phyloP scores from a whole-genome alignment of 306 rosid species.

The Castanea mollissima region DNA sequence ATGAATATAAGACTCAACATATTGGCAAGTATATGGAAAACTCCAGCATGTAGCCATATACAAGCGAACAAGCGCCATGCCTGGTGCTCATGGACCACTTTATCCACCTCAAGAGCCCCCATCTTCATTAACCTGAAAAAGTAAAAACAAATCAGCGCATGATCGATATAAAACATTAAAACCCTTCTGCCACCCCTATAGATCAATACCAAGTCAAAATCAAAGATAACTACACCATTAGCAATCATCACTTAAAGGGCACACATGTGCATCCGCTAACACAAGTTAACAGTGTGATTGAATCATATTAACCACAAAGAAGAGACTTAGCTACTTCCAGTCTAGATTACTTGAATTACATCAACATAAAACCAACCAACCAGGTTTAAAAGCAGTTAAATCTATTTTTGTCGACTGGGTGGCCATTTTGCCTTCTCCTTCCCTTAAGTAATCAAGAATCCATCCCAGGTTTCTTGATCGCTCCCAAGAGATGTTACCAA shows the following conservation, averaged over 20 bases:
- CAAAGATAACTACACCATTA: background rate
- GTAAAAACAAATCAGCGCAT: background rate
- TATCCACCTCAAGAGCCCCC: conserved; percentile 73
- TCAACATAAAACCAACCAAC: background rate
- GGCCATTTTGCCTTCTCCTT: no score
- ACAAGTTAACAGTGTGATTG: background rate
- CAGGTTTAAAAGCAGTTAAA: background rate
- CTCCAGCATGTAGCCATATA: conserved; percentile 86
- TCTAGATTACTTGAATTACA: background rate
- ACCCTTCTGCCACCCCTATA: background rate
- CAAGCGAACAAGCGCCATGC: conserved; percentile 77
- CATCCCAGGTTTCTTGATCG: no score
- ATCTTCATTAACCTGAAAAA: conserved; percentile 55
- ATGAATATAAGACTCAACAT: conserved; percentile 80
- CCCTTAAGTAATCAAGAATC: no score
- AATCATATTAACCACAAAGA: background rate
- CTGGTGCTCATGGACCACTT: conserved; percentile 52
- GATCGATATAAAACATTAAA: background rate
- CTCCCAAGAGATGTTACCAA: no score
- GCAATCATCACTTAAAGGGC: background rate
- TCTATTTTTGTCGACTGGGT: no score
- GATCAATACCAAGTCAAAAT: background rate
- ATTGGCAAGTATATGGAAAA: conserved; percentile 75
- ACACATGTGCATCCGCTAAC: background rate
- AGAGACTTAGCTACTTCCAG: background rate